phyloP scores from a whole-genome alignment of 2,329 filamentous ascomycete genomes.

The Tolypocladium amazonense region DNA sequence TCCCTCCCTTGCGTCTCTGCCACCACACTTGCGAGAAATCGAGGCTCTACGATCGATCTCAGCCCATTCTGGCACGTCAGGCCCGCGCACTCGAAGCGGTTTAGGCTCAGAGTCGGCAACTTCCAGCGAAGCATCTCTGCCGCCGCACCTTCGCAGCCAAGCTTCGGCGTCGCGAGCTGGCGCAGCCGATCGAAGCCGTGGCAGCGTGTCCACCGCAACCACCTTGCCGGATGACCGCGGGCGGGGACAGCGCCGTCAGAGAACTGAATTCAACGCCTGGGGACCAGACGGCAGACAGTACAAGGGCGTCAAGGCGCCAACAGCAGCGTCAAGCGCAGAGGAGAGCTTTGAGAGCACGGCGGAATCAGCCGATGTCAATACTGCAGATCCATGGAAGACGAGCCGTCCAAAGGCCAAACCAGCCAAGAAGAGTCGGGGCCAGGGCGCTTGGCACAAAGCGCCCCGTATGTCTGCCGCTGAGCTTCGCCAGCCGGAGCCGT shows the following conservation, averaged over 20 bases:
- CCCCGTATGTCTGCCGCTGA: conserved; percentile 1
- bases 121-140: neutral
- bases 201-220: conserved; percentile 19
- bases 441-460: conserved; percentile 14
- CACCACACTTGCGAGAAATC: conserved; percentile 2
- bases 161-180: neutral
- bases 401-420: neutral
- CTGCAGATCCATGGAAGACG: neutral
- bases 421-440: neutral
- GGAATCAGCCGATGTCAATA: too few relatives aligned
- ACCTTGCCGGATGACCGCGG: conserved; percentile 11
- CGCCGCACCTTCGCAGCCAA: neutral
- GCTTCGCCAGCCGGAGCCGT: neutral
- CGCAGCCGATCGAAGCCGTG: neutral
- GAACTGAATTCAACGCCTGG: conserved; percentile 19
- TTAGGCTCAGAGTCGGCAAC: neutral
- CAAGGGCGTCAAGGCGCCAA: conserved; percentile 11
- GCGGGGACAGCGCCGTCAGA: neutral
- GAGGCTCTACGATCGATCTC: neutral
- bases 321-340: conserved; percentile 8
- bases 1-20: neutral
- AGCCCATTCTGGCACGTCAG: neutral
- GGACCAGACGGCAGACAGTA: conserved; percentile 14
- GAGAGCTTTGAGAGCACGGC: conserved; percentile 4
- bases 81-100: neutral